Percentiles rank a stretch among this genome's conserved stretches.
phyloP scores from a whole-genome alignment of 805 yeast genomes.

The Nakazawaea wickerhamii region DNA sequence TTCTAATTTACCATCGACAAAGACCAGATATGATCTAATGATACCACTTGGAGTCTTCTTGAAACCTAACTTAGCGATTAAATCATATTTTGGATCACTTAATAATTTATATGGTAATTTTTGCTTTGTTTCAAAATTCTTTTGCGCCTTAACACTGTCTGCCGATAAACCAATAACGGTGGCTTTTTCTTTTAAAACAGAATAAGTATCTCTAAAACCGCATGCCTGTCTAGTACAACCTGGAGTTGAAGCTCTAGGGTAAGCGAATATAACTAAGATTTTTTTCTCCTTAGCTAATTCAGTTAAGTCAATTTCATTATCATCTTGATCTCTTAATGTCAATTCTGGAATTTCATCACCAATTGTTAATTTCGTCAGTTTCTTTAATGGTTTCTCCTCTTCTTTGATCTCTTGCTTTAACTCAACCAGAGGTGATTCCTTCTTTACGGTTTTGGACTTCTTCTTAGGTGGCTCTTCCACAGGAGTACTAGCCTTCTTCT shows the following conservation, averaged over 20 bases:
- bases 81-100: constrained; percentile 65
- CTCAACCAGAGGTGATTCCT: not conserved
- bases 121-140: constrained; percentile 68
- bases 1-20: constrained; percentile 67
- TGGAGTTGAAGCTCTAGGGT: constrained; percentile 91
- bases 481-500: not conserved
- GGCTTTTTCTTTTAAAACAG: constrained; percentile 47
- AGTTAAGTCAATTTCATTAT: constrained; percentile 19
- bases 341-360: constrained; percentile 69
- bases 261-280: constrained; percentile 59
- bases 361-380: constrained; percentile 27
- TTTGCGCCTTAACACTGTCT: constrained; percentile 76
- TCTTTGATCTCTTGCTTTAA: not conserved
- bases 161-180: constrained; percentile 77
- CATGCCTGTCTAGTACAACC: constrained; percentile 95
- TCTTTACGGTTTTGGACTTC: not conserved
- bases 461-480: not conserved
- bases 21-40: constrained; percentile 88
- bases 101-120: constrained; percentile 67
- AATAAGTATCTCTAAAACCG: constrained; percentile 71
- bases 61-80: constrained; percentile 77
- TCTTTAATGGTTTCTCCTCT: constrained; percentile 1
- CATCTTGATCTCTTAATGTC: constrained; percentile 58
- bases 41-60: constrained; percentile 73
- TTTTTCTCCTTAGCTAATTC: constrained; percentile 26